Base-by-base conservation (phyloP, 2,329 filamentous ascomycete genomes). In the Intubia oerlemansii region DNA sequence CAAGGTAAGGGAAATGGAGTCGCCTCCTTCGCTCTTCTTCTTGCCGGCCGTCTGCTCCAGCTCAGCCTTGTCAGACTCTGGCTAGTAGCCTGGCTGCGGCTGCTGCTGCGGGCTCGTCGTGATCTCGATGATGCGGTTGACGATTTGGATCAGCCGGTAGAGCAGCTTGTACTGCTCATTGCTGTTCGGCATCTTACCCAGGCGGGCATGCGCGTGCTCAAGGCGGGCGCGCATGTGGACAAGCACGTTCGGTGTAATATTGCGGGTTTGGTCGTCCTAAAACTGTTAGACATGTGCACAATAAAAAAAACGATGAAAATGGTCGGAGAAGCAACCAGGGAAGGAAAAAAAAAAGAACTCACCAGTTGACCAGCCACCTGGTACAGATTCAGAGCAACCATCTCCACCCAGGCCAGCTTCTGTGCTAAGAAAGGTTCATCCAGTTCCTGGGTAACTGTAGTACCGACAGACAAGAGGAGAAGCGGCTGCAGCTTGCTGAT, bases 381-480 rank as follows among this genome's bases (percentile, higher is more conserved):
- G 32, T 56, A 52, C 37, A 73, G 59, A 17, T 57, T 53, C 23
- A 55, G 48, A n/a, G 74, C 49, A 22, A 69, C 59, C 39, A 60
- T 55, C 42, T 73, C 66, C 23, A 72, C 54, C 63, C 68, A 69
- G 14, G 51, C 52, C 30, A 73, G 49, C 44, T 66, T 66, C 41
- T 66, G 56, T 27, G 57, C 53, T 29, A 72, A 47, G 25, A 57
- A 50, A 9, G 54, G 50, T 23, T 59, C 60, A 32, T 57, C 56
- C 25, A 76, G 49, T 24, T 68, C 56, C 40, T 66, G 57, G 20
- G 65, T 64, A 31, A 76, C 58, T 7, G 67, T 71, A 15, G 69
- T 66, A 30, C 67, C 67, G 22, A 74, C 62, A 1, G 70, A 72
- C 26, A 76, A 54, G 13, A 71, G 53, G 29, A 76, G 56, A 13